Percentiles rank a stretch among this genome's conserved stretches.
Evolutionary conservation across 1,284 basidiomycete genomes (phyloP).

Genomic region (Puccinia polysora): DNA sequence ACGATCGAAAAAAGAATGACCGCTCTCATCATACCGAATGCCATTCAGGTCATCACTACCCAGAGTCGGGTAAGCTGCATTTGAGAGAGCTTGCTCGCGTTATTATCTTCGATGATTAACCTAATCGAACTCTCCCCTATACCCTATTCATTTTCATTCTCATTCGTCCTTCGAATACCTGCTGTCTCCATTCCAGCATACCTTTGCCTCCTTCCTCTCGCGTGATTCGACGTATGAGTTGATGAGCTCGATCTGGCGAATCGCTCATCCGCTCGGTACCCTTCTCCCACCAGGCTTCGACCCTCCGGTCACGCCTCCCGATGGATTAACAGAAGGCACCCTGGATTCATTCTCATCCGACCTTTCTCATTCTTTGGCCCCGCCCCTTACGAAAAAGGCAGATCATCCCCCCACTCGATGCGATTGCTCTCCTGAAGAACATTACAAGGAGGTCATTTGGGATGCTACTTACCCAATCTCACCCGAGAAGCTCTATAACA

Average conservation of each 20-base stretch:
- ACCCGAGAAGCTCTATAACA: slow-evolving; percentile 89
- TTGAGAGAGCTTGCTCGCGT: too few relatives aligned
- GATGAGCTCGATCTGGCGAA: slow-evolving; percentile 88
- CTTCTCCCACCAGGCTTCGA: background rate
- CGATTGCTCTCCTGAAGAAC: slow-evolving; percentile 61
- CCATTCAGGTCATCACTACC: slow-evolving; percentile 80
- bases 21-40: slow-evolving; percentile 96
- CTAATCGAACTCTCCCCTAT: too few relatives aligned
- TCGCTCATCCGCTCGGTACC: slow-evolving; percentile 3
- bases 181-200: slow-evolving; percentile 70
- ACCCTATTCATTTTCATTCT: background rate
- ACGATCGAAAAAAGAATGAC: slow-evolving; percentile 97
- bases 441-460: slow-evolving; percentile 70
- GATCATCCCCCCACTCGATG: slow-evolving; percentile 6
- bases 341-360: background rate
- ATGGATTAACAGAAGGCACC: background rate
- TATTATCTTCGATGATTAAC: too few relatives aligned
- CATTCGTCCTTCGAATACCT: background rate
- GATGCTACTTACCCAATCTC: slow-evolving; percentile 77
- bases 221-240: slow-evolving; percentile 95
- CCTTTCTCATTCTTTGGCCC: background rate
- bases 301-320: background rate
- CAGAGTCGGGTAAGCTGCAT: slow-evolving; percentile 58
- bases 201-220: slow-evolving; percentile 91
- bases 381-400: background rate